Base-by-base conservation (phyloP, 2,329 filamentous ascomycete species). In the Penicillium frequentans region DNA sequence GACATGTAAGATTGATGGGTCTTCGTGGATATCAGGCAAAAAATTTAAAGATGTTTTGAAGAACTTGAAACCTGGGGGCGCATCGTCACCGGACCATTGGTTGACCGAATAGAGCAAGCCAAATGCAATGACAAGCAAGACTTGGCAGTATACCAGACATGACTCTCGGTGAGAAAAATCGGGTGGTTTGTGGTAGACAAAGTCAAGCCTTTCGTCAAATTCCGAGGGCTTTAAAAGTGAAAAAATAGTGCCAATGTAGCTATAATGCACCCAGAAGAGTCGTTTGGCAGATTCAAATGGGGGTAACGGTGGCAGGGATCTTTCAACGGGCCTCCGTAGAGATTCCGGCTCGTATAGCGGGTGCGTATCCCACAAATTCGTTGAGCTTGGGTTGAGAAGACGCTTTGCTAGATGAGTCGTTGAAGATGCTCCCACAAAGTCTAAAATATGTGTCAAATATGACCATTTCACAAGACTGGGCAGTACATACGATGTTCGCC, bases 31-130 rank as follows among this genome's bases (percentile, higher is more conserved):
- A 47, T 84, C 82, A 0, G 83, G 83, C 21, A 85, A 71, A 5
- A 84, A 76, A 26, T 78, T 76, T 26, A 84, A 60, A 0, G 82
- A 81, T 52, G 80, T 75, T 21, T 78, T 77, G 65, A 85, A 85
- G 59, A 82, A 85, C 14, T 78, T 76, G 63, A 84, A 84, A 0
- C 83, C 83, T 0, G 83, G 83, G 0, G 82, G 82, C 0, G 82
- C 80, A 42, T 81, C 77, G 62, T 76, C 77, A 46, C 77, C 77
- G 0, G 80, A 78, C 79, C 80, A 83, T 52, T 84, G 81, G 60
- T 85, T 85, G 48, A 85, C 76, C 3, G 81, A 83, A 64, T 85
- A 85, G 61, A 84, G 75, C 59, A 84, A 78, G 0, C 83, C 83
- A 61, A 83, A 83, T 0, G 82, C 81, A 10, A 85, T 71, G 5